Percentiles rank a stretch among this genome's conserved stretches.
phyloP scores from a whole-genome alignment of 2,329 filamentous ascomycete species.

The Hymenoscyphus salicellus region DNA sequence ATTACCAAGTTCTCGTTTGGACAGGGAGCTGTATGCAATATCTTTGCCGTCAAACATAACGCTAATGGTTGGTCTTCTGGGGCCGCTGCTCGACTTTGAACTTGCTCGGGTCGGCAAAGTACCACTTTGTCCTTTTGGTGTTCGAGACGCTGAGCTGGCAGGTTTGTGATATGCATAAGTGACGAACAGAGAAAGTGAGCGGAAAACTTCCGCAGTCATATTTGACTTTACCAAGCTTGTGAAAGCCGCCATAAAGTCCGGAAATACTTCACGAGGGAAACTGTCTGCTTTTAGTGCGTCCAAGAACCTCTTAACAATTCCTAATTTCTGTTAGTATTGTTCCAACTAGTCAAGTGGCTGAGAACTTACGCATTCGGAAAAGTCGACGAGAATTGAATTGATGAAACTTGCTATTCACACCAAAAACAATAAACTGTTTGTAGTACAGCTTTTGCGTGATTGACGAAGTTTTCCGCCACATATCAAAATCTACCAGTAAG shows the following conservation, averaged over 20 bases:
- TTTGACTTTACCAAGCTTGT: constrained; percentile 76
- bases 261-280: constrained; percentile 68
- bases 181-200: constrained; percentile 85
- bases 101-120: constrained; percentile 43
- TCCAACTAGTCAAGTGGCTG: constrained; percentile 16
- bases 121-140: constrained; percentile 47
- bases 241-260: constrained; percentile 75
- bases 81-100: constrained; percentile 24
- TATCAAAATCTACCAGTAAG: constrained; percentile 85
- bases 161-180: constrained; percentile 80
- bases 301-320: constrained; percentile 83
- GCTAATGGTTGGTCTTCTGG: constrained; percentile 32
- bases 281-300: constrained; percentile 86
- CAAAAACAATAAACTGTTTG: constrained; percentile 84
- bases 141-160: constrained; percentile 46
- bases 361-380: constrained; percentile 76
- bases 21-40: constrained; percentile 42
- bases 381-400: constrained; percentile 88
- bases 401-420: constrained; percentile 84
- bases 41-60: constrained; percentile 34
- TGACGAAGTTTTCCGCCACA: constrained; percentile 78
- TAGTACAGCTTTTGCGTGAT: constrained; percentile 87
- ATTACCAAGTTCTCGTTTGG: constrained; percentile 69
- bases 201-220: constrained; percentile 78
- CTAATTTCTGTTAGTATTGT: constrained; percentile 43